Evolutionary conservation across 768 basidiomycete genomes (phyloP), one percentile per base, ranked within the genome.

Genomic region (Saitozyma podzolica): DNA sequence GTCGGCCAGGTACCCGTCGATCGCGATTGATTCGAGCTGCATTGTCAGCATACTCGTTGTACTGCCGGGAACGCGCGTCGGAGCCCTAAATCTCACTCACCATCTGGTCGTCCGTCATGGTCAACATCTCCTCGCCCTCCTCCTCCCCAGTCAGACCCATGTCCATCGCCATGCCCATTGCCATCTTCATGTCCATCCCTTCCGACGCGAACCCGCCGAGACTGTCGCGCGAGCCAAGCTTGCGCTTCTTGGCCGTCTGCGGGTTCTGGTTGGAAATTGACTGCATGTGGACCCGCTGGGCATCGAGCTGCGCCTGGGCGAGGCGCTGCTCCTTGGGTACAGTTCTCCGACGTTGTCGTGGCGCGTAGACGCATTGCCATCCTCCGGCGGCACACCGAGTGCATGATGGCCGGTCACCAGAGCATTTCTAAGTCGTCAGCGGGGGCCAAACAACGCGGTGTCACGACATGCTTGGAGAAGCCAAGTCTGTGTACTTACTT

Each of bases 1-100:
- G 51, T 76, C 75, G 41, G 75, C 75, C 9, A 76, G 68, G 58
- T 76, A 76, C 2, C 75, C 75, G 43, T 76, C 75, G 19, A 76
- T 70, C 8, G 72, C 72, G 40, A 76, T 69, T 20, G 70, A 72
- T 61, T 76, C 75, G 49, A 76, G 65, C 74, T 76, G 54, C 7
- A 50, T 8, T 9, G 19, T 41, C 39, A 59, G 19, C 52, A 51
- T 19, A 63, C 55, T 42, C 29, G 29, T 29, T 29, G 29, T 29
- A 29, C 29, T 29, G 2, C 29, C 29, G 29, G 29, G 14, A 3
- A 54, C 48, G 47, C 58, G 11, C n/a, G 8, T 48, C 2, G 40
- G 14, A 7, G 50, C 55, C 40, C n/a, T 5, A 29, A 48, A 5
- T 5, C 29, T 29, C 29, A 66, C 72, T 60, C 49, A 76, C 74